Evolutionary conservation across 495 filamentous ascomycete genomes (phyloP), one percentile per base, ranked within the genome.

Genomic region (Penicilliopsis zonata): DNA sequence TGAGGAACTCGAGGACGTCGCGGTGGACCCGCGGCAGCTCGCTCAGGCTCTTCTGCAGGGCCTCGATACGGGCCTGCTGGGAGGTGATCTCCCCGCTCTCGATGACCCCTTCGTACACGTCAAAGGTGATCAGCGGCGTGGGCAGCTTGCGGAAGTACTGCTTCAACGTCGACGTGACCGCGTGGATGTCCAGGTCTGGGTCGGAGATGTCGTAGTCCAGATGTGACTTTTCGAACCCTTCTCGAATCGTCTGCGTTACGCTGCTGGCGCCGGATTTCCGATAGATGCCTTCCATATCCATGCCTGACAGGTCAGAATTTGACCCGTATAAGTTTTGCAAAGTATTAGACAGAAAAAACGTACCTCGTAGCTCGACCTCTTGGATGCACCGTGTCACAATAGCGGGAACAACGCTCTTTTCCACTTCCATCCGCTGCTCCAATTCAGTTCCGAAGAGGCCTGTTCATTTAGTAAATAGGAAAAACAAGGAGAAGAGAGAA

Each of bases 231-330:
- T 99, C 88, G 48, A 99, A 95, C 20, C 86, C 82, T 38, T 86
- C 82, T 38, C 83, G 77, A 38, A 99, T 84, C 26, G 65, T 62
- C 50, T 93, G 90, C 52, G 92, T 80, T 40, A 85, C 82, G 2
- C 79, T 79, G 34, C 78, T 79, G 43, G 87, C 88, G 30, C 92
- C 92, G 19, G 85, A 88, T 65, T 99, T 99, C 40, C 92, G 78
- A 63, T 99, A 99, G 42, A 99, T 93, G 31, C 92, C 92, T 59
- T 96, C 88, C 50, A 92, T 72, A 48, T 96, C 86, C 86, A 99
- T 95, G 26, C 90, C 90, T 76, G 25, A 27, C 4, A 27, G 14
- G n/a, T n/a, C n/a, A 34, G n/a, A 35, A 42, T 13, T 22, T 23
- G 10, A 39, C 30, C 37, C 34, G 18, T 28, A 36, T 29, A 27